Conservation (phyloP, 176 grass and related monocot species). For the Musa beccarii region DNA sequence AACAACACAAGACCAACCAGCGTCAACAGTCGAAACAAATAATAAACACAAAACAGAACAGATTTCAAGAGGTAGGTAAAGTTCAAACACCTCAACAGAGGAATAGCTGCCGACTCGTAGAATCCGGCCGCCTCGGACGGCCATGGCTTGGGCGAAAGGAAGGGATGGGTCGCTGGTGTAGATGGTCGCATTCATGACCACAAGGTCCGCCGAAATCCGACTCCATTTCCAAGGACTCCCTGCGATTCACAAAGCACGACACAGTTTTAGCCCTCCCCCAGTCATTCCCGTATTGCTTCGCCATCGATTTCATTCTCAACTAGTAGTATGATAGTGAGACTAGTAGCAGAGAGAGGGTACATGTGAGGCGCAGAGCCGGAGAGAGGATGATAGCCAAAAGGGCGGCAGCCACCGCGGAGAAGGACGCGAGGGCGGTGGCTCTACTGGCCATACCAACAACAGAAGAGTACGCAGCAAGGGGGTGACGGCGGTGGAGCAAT, state of each 20-base stretch:
- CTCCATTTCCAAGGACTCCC: slow-evolving; percentile 31
- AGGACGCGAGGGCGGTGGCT: slow-evolving; percentile 6
- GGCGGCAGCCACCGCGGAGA: slow-evolving; percentile 29
- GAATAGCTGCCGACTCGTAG: slow-evolving; percentile 59
- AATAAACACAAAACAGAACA: background rate
- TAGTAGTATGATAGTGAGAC: background rate
- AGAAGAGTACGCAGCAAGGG: no score
- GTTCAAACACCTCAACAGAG: slow-evolving; percentile 34
- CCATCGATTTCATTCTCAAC: background rate
- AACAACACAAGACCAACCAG: no score
- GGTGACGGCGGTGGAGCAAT: background rate
- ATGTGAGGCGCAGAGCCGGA: background rate
- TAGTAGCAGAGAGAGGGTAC: slow-evolving; percentile 20
- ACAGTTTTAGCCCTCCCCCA: background rate
- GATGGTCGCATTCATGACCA: slow-evolving; percentile 84
- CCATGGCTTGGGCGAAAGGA: slow-evolving; percentile 78
- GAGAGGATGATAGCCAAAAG: slow-evolving; percentile 19
- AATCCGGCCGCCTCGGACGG: slow-evolving; percentile 56
- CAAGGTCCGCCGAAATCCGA: slow-evolving; percentile 49
- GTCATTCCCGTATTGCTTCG: background rate
- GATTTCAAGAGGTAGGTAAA: background rate
- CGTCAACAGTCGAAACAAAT: background rate
- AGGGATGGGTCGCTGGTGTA: slow-evolving; percentile 66
- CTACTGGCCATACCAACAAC: background rate
- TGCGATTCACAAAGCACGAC: background rate